Conservation (phyloP, 768 basidiomycete species). For the Rhizopogon vulgaris region DNA sequence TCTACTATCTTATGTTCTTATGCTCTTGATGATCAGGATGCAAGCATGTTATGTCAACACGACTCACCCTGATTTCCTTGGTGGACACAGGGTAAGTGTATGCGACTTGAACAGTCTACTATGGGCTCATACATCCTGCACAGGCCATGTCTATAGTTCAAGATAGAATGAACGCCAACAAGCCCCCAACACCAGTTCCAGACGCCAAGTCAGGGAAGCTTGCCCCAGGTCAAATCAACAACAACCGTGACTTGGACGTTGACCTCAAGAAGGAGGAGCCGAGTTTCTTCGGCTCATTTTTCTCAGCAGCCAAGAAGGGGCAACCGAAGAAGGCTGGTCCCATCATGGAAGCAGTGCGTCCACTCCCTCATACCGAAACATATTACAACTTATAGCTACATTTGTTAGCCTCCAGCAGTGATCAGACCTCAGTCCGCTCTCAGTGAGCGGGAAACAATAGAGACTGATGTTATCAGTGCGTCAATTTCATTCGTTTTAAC, state of each 20-base stretch:
- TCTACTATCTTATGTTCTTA: not conserved
- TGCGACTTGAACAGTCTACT: not conserved
- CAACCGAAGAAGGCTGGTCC: conserved; percentile 58
- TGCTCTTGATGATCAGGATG: conserved; percentile 51
- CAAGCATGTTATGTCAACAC: conserved; percentile 99
- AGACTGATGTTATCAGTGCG: conserved; percentile 99
- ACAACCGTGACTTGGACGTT: conserved; percentile 91
- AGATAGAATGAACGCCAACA: conserved; percentile 77
- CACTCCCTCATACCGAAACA: not conserved
- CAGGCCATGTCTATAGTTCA: conserved; percentile 86
- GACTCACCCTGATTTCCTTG: conserved; percentile 97
- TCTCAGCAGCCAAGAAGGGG: conserved; percentile 59
- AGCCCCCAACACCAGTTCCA: conserved; percentile 46
- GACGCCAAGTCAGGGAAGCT: conserved; percentile 73
- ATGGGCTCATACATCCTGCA: not conserved
- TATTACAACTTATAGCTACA: not conserved
- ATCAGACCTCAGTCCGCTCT: conserved; percentile 89
- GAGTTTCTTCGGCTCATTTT: conserved; percentile 96
- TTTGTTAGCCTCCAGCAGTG: conserved; percentile 63
- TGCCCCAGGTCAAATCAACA: conserved; percentile 66
- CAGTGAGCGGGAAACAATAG: conserved; percentile 94
- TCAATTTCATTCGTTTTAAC: conserved; percentile 10
- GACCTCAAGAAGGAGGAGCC: conserved; percentile 84
- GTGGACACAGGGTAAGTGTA: conserved; percentile 72
- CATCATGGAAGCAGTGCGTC: conserved; percentile 51